Conservation (phyloP, 139 green algal genomes). For the Picochlorum costavermella region DNA sequence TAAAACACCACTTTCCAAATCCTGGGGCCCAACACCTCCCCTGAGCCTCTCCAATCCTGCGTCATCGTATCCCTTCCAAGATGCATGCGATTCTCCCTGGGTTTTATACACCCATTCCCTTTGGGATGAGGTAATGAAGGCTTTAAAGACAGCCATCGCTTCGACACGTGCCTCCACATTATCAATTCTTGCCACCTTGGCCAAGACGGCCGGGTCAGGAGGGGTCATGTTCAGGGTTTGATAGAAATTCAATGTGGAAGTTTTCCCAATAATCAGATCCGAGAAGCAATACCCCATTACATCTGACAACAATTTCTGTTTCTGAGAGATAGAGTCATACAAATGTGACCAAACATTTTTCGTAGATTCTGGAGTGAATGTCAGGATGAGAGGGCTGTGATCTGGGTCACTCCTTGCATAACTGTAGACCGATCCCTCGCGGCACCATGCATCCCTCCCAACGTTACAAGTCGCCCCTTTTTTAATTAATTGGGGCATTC, state of each 20-base stretch:
- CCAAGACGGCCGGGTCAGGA: background rate
- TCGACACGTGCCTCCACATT: slow-evolving; percentile 4
- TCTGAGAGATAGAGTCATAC: slow-evolving; percentile 23
- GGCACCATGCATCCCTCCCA: slow-evolving; percentile 5
- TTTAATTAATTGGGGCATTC: slow-evolving; percentile 1
- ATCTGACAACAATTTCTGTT: slow-evolving; percentile 11
- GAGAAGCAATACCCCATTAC: slow-evolving; percentile 26
- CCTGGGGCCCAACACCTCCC: slow-evolving; percentile 23
- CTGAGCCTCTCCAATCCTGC: slow-evolving; percentile 25
- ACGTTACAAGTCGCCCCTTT: background rate
- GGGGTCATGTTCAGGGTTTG: slow-evolving; percentile 19
- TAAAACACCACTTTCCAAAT: slow-evolving; percentile 14
- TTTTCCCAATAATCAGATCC: slow-evolving; percentile 24
- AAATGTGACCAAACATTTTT: slow-evolving; percentile 31
- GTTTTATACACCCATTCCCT: slow-evolving; percentile 14
- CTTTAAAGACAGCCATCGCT: slow-evolving; percentile 32
- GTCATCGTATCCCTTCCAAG: slow-evolving; percentile 21
- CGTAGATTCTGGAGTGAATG: slow-evolving; percentile 14
- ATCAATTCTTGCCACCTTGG: background rate
- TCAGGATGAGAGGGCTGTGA: slow-evolving; percentile 22
- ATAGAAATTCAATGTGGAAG: slow-evolving; percentile 36
- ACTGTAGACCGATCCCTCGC: background rate
- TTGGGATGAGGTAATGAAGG: slow-evolving; percentile 24
- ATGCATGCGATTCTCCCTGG: background rate
- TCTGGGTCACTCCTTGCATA: slow-evolving; percentile 14